Evolutionary conservation across 768 basidiomycete species (phyloP).

Genomic region (Leccinum variicolor): DNA sequence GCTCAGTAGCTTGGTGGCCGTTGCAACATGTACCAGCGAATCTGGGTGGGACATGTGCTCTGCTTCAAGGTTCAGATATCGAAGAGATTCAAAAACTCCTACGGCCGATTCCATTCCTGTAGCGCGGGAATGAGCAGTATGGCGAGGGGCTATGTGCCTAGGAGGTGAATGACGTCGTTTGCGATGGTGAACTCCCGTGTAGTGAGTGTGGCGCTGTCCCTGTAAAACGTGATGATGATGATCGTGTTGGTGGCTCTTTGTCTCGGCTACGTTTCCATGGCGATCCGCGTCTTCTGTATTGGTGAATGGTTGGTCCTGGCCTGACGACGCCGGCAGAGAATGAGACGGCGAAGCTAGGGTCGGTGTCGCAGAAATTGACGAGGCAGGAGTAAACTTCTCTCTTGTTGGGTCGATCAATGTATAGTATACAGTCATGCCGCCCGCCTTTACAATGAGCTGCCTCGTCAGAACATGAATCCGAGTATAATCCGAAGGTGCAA

Average conservation of each 20-base stretch:
- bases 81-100: conserved; percentile 70
- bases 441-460: conserved; percentile 52
- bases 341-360: conserved; percentile 27
- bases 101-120: conserved; percentile 43
- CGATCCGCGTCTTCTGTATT: background rate
- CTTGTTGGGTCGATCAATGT: conserved; percentile 58
- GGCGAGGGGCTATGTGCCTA: conserved; percentile 15
- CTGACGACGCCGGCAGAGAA: conserved; percentile 34
- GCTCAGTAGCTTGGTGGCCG: conserved; percentile 43
- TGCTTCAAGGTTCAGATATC: conserved; percentile 67
- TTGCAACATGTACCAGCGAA: conserved; percentile 39
- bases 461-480: conserved; percentile 48
- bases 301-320: background rate
- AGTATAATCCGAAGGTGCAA: conserved; percentile 53
- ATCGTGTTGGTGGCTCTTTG: background rate
- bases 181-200: background rate
- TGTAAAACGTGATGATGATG: conserved; percentile 1
- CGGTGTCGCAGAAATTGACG: conserved; percentile 37
- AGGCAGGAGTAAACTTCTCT: conserved; percentile 52
- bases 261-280: background rate
- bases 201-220: background rate
- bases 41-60: conserved; percentile 49
- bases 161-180: conserved; percentile 12
- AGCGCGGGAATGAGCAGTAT: conserved; percentile 29
- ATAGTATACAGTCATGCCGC: conserved; percentile 64